phyloP scores from a whole-genome alignment of 192 early-diverging fungal species.

The Umbelopsis sp. region DNA sequence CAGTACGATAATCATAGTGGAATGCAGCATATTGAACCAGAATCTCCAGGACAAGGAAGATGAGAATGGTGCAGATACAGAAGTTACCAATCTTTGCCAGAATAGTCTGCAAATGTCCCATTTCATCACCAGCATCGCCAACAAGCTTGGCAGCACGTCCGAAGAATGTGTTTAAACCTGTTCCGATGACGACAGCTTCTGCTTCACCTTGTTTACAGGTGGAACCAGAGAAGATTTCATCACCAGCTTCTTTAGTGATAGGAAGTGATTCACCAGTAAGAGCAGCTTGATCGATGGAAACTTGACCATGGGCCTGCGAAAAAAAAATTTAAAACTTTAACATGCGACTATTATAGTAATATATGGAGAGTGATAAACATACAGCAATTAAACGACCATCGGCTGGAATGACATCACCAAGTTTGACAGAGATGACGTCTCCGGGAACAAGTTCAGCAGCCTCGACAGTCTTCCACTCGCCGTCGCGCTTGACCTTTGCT shows the following conservation, averaged over 20 bases:
- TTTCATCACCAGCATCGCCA: constrained; percentile 70
- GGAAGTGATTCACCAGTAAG: constrained; percentile 78
- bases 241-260: constrained; percentile 66
- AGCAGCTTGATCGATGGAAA: constrained; percentile 73
- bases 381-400: constrained; percentile 77
- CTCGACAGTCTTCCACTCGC: constrained; percentile 76
- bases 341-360: constrained; percentile 32
- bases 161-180: constrained; percentile 81
- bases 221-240: constrained; percentile 76
- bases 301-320: constrained; percentile 35
- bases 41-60: constrained; percentile 69
- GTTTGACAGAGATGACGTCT: constrained; percentile 79
- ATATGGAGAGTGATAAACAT: constrained; percentile 7
- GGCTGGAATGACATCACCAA: constrained; percentile 87
- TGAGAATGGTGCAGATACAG: constrained; percentile 70
- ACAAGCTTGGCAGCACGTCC: constrained; percentile 83
- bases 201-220: constrained; percentile 82
- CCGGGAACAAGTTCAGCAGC: constrained; percentile 79
- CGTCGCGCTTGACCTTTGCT: constrained; percentile 85
- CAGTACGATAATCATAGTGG: constrained; percentile 69
- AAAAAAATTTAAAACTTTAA: constrained; percentile 24
- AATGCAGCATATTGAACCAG: constrained; percentile 73
- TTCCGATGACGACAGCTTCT: constrained; percentile 77
- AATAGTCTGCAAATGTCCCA: constrained; percentile 75
- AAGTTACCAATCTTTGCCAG: constrained; percentile 78